Conservation (phyloP, 2,329 filamentous ascomycete genomes). For the Scytalidium lignicola region DNA sequence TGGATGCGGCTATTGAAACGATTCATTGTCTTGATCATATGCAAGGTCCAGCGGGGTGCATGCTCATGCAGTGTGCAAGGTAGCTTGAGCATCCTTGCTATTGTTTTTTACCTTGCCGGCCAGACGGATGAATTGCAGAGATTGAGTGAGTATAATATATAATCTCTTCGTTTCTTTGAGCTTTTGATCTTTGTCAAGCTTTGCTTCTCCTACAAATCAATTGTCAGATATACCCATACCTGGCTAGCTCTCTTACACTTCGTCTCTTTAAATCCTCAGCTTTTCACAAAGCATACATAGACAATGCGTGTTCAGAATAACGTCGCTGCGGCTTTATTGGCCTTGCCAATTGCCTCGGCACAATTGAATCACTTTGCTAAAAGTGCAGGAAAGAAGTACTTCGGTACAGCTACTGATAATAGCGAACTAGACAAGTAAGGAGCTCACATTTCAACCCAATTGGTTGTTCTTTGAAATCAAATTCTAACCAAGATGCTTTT, state of each 20-base stretch:
- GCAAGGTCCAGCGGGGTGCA: not conserved
- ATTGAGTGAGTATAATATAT: not conserved
- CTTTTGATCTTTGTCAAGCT: not conserved
- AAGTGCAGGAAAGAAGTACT: constrained; percentile 49
- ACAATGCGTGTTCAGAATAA: constrained; percentile 13
- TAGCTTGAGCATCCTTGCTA: not conserved
- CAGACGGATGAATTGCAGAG: not conserved
- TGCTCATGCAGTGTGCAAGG: not conserved
- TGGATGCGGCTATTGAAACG: too few relatives aligned
- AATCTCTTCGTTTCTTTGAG: not conserved
- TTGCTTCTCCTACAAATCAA: not conserved
- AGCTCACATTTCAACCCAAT: not conserved
- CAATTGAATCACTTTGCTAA: constrained; percentile 50
- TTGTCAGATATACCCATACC: not conserved
- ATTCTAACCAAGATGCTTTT: not conserved
- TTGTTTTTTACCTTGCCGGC: not conserved
- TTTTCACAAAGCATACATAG: not conserved
- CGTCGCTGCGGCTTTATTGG: constrained; percentile 4
- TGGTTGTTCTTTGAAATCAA: not conserved
- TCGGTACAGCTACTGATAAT: constrained; percentile 55
- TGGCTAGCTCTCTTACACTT: not conserved
- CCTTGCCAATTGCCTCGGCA: constrained; percentile 21
- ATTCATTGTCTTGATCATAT: not conserved
- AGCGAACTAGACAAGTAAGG: constrained; percentile 41
- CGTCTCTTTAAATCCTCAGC: not conserved